Base-by-base conservation (phyloP, 305 asterid genomes). In the Solanum chacoense region DNA sequence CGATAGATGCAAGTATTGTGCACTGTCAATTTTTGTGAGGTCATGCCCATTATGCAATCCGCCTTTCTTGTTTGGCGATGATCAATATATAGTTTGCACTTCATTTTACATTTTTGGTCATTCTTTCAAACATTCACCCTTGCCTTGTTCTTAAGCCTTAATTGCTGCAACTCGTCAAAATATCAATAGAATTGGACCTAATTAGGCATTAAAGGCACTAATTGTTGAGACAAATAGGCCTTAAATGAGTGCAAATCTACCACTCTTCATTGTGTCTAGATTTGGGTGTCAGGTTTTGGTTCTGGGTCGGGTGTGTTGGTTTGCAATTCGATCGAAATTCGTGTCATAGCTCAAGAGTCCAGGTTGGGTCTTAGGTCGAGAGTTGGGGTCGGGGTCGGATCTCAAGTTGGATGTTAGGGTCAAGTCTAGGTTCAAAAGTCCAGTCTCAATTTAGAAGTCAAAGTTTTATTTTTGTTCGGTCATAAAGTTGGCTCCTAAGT, bases 321-420 rank as follows among this genome's bases (percentile, higher is more conserved):
- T 55, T 16, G n/a, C 10, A 55, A 3, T 55, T 6, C 0, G 1
- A 16, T 55, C 10, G 0, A 16, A 55, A 18, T 16, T 55, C 0
- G 10, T 4, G 10, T 18, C 10, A 55, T 55, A 4, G 4, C n/a
- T 55, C 10, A 55, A 1, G n/a, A 55, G 4, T 55, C n/a, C 0
- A 55, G 2, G 9, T 6, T 0, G 8, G 9, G 7, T 55, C n/a
- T 16, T 16, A 3, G n/a, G n/a, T 18, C 4, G 9, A 16, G 65
- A 18, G 65, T 55, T 16, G n/a, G 10, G n/a, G 10, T 55, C 1
- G n/a, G 4, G 65, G 63, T 5, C 8, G 3, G 1, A 50, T 50
- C 22, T 50, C 22, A 50, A 6, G 63, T 50, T 8, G 8, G 0
- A 50, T 50, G 3, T 50, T 50, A 16, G 8, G 63, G 63, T 14